Evolutionary conservation across 83 land plant genomes (phyloP), one percentile per base, ranked within the genome.

Genomic region (Picea abies): DNA sequence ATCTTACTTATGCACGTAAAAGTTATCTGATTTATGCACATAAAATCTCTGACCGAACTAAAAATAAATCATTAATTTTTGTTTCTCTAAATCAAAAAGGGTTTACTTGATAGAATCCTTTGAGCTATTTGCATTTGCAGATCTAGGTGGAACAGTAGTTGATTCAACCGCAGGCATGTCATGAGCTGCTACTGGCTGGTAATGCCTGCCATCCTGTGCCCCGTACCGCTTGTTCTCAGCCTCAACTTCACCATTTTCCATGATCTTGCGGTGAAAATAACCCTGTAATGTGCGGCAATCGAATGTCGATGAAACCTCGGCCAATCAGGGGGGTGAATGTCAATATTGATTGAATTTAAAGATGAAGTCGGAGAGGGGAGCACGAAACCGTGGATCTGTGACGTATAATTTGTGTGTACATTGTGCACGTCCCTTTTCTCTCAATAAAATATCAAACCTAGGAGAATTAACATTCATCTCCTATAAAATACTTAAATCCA

Each of bases 151-250:
- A 63, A 91, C 37, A 22, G 91, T 79, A 0, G 89, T 71, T 87
- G 89, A 84, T 75, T 89, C 78, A 49, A 91, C 83, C 10, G 84
- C 86, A 44, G 91, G 84, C 20, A 84, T 77, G 73, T 91, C 93
- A 37, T 87, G 63, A 32, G 91, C 80, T 15, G 82, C 89, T 8
- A 91, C 91, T 0, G 91, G 87, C 25, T 84, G 78, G 81, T 91
- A 91, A 16, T 87, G 82, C 12, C 93, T 81, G 0, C 86, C 86
- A 17, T 66, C 39, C 41, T 17, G 35, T 11, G 82, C 32, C 2
- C 70, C 79, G 26, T 63, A 76, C 12, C 49, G 44, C 35, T 78
- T 90, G 35, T 88, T 83, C 26, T 81, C 88, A 5, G 81, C 79
- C 60, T 88, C 92, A 17, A 61, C 78, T 37, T 85, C 91, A 11